Evolutionary conservation across 2,329 filamentous ascomycete species (phyloP).

Genomic region (Orbilia javanica): DNA sequence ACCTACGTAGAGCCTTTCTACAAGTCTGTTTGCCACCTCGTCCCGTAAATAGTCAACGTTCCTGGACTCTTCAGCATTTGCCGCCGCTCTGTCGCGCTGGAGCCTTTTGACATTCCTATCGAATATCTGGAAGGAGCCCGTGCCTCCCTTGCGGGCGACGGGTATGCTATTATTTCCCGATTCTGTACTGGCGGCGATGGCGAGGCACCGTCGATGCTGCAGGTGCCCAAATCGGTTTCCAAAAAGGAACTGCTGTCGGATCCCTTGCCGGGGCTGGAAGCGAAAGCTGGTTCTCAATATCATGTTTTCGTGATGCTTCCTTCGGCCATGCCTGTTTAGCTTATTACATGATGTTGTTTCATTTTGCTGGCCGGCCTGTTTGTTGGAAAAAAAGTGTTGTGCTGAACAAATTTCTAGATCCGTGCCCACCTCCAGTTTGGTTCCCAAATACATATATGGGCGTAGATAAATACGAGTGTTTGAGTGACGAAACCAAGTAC

Average conservation of each 20-base stretch:
- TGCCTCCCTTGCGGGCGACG: background rate
- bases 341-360: background rate
- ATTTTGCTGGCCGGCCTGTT: background rate
- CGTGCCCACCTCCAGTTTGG: too few relatives aligned
- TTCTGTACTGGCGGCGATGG: background rate
- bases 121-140: conserved; percentile 83
- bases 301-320: background rate
- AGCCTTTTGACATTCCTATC: conserved; percentile 87
- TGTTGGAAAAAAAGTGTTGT: conserved; percentile 9
- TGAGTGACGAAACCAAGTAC: too few relatives aligned
- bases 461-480: too few relatives aligned
- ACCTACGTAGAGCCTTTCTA: conserved; percentile 82
- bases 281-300: background rate
- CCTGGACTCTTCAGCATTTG: conserved; percentile 77
- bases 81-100: conserved; percentile 87
- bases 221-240: background rate
- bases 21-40: conserved; percentile 85
- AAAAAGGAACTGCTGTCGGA: background rate
- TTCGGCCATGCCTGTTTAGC: too few relatives aligned
- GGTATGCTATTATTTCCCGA: background rate
- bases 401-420: background rate
- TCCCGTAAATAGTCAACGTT: conserved; percentile 93
- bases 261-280: background rate
- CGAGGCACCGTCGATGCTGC: conserved; percentile 1
- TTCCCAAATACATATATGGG: too few relatives aligned